These are phyloP conservation scores for Chaetothyriales sp. DNA, from an alignment of 2,329 filamentous ascomycete species.

Conservation along the genomic window DNA sequence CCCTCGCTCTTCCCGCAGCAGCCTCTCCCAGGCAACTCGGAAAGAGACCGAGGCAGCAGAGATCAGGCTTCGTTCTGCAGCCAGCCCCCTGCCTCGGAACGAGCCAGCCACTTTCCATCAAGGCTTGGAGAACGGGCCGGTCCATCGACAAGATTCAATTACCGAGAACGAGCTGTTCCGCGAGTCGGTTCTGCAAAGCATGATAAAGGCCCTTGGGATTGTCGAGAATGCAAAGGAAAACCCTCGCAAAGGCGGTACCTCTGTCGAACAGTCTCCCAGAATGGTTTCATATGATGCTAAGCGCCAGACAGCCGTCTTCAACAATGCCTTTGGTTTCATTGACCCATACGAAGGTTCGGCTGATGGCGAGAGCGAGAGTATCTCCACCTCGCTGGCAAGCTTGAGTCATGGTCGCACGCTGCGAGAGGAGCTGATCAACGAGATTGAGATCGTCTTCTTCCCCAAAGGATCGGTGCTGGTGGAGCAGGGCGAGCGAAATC, in stretches of 20 bases:
- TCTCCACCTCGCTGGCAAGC: slow-evolving; percentile 49
- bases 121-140: slow-evolving; percentile 17
- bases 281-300: slow-evolving; percentile 71
- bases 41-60: not conserved
- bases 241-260: slow-evolving; percentile 47
- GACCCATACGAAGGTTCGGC: slow-evolving; percentile 61
- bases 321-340: slow-evolving; percentile 82
- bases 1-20: slow-evolving; percentile 3
- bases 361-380: slow-evolving; percentile 78
- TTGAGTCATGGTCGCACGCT: slow-evolving; percentile 51
- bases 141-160: slow-evolving; percentile 62
- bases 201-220: slow-evolving; percentile 84
- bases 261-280: slow-evolving; percentile 70
- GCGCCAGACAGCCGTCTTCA: slow-evolving; percentile 64
- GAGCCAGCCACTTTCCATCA: slow-evolving; percentile 18
- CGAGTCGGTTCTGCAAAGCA: slow-evolving; percentile 80
- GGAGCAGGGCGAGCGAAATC: slow-evolving; percentile 92
- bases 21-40: not conserved
- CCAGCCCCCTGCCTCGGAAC: slow-evolving; percentile 30
- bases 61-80: slow-evolving; percentile 2
- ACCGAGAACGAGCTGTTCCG: slow-evolving; percentile 84
- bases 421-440: slow-evolving; percentile 69
- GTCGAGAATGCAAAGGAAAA: slow-evolving; percentile 36
- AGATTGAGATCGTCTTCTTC: slow-evolving; percentile 95
- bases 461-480: slow-evolving; percentile 87